Percentiles rank a stretch among this genome's conserved stretches.
phyloP scores from a whole-genome alignment of 768 basidiomycete species.

The Russula olivacea region DNA sequence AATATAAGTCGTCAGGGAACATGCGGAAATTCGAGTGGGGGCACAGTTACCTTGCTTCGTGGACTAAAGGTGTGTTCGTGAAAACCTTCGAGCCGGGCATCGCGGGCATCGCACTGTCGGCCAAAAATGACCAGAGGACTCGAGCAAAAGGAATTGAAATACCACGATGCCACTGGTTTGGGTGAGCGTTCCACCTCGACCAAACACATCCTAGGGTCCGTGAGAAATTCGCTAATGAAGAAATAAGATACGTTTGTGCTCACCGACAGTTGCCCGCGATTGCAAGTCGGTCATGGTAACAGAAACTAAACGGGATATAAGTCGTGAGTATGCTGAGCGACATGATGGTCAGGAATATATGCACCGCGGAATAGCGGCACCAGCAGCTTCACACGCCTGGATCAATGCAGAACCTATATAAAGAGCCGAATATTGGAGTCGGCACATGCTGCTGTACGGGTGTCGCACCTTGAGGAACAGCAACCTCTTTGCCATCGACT shows the following conservation, averaged over 20 bases:
- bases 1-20: conserved; percentile 4
- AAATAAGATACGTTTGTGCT: conserved; percentile 29
- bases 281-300: conserved; percentile 88
- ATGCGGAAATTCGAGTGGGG: conserved; percentile 16
- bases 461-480: conserved; percentile 84
- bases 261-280: conserved; percentile 97
- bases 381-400: conserved; percentile 91
- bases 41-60: conserved; percentile 66
- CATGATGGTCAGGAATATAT: conserved; percentile 21
- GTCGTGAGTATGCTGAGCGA: neutral
- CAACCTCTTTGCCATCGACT: conserved; percentile 95
- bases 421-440: conserved; percentile 1
- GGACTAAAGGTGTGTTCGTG: conserved; percentile 87
- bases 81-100: conserved; percentile 92
- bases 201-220: conserved; percentile 77
- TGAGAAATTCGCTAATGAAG: neutral
- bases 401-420: conserved; percentile 82
- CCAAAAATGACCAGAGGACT: conserved; percentile 1
- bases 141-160: conserved; percentile 26
- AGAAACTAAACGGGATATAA: conserved; percentile 48
- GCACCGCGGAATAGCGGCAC: conserved; percentile 73
- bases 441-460: conserved; percentile 1
- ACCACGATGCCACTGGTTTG: conserved; percentile 94
- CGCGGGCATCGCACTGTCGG: conserved; percentile 88
- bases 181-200: conserved; percentile 96